phyloP scores from a whole-genome alignment of 257 asterid species.

The Jasminum sambac region DNA sequence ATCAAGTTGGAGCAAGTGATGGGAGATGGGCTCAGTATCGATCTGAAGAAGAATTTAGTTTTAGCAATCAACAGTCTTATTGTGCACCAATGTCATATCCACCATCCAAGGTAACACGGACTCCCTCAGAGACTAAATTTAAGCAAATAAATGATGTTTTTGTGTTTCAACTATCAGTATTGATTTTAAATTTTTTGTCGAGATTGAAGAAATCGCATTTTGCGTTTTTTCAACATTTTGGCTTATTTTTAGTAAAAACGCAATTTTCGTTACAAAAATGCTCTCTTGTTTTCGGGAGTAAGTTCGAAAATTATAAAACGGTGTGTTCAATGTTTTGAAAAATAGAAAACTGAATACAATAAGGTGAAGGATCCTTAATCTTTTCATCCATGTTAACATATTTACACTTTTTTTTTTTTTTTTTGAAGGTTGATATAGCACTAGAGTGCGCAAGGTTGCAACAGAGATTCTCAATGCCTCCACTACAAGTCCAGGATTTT shows the following conservation, averaged over 20 bases:
- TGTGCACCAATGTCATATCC: constrained; percentile 46
- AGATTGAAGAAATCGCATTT: too few species aligned
- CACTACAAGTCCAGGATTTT: constrained; percentile 68
- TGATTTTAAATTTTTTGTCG: too few species aligned
- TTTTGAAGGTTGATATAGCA: constrained; percentile 70
- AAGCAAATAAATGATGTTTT: too few species aligned
- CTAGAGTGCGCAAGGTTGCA: constrained; percentile 88
- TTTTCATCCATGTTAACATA: not conserved
- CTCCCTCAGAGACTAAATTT: not conserved
- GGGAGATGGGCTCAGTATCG: constrained; percentile 74
- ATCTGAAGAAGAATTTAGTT: constrained; percentile 71
- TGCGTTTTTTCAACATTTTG: too few species aligned
- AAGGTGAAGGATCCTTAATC: too few species aligned
- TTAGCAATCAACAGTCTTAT: constrained; percentile 43
- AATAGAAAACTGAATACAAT: too few species aligned
- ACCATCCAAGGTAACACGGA: constrained; percentile 69
- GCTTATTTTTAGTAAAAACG: too few species aligned
- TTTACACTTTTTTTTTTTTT: not conserved
- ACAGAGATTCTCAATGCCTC: constrained; percentile 71
- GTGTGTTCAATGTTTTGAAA: too few species aligned
- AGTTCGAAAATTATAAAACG: too few species aligned
- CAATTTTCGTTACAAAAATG: too few species aligned
- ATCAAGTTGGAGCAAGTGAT: constrained; percentile 39
- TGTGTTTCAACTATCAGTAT: too few species aligned
- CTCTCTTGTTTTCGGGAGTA: too few species aligned